Conservation (phyloP, 2,329 filamentous ascomycete genomes). For the Coniochaeta sp. region DNA sequence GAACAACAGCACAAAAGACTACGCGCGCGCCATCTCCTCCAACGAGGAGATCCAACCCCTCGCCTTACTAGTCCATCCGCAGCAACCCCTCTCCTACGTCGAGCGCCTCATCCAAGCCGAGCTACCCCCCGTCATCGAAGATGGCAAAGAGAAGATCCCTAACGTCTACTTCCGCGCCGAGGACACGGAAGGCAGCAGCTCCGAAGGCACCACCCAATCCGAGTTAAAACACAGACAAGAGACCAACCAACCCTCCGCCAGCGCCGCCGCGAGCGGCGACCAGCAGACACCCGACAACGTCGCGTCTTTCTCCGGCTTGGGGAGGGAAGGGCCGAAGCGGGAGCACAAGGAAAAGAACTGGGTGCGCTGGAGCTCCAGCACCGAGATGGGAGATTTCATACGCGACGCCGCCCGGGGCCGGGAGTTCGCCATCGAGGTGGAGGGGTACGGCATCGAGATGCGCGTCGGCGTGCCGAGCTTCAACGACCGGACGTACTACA, state of each 20-base stretch:
- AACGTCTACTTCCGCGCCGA: conserved; percentile 74
- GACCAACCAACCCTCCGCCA: conserved; percentile 6
- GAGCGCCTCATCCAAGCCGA: conserved; percentile 86
- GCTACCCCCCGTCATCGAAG: conserved; percentile 61
- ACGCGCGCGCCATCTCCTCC: conserved; percentile 24
- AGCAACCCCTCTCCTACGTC: conserved; percentile 86
- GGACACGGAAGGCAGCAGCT: conserved; percentile 58
- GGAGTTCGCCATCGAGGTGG: conserved; percentile 79
- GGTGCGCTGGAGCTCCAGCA: conserved; percentile 82
- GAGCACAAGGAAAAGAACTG: conserved; percentile 50
- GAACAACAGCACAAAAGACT: conserved; percentile 25
- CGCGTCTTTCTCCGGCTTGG: conserved; percentile 65
- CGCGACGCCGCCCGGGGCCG: conserved; percentile 77
- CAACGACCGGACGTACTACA: conserved; percentile 82
- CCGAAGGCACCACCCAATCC: conserved; percentile 23
- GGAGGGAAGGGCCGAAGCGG: conserved; percentile 46
- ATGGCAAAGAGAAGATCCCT: conserved; percentile 63
- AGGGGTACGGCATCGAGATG: conserved; percentile 59
- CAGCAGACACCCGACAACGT: conserved; percentile 32
- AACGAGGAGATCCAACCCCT: conserved; percentile 63
- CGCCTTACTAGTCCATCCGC: conserved; percentile 78
- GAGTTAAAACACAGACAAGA: conserved; percentile 23
- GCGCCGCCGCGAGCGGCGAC: conserved; percentile 7
- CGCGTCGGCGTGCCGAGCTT: conserved; percentile 80
- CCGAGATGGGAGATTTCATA: conserved; percentile 91